Evolutionary conservation across 495 filamentous ascomycete species (phyloP), one percentile per base, ranked within the genome.

Genomic region (Aspergillus cristatus): DNA sequence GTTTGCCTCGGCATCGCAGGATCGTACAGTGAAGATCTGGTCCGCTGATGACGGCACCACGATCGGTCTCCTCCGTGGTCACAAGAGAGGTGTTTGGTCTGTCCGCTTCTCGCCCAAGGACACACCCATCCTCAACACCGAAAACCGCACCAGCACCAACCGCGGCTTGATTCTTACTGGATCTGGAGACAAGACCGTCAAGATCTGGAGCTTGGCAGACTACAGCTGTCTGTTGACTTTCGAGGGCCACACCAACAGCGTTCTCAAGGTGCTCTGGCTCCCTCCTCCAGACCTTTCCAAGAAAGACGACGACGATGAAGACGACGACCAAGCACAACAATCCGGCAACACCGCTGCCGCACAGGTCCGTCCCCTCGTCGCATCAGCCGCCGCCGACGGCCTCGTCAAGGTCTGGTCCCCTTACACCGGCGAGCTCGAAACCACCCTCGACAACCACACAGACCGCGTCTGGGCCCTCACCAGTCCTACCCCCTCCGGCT

Each of bases 1-100:
- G 1, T 95, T 97, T 57, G 91, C 93, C 10, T 94, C 89, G 0
- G 91, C 91, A 25, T 96, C 90, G 8, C 91, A 97, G 58, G 91
- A 99, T 58, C 81, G 84, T 37, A 93, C 86, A 0, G 86, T 95
- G 42, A 97, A 97, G 65, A 94, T 99, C 34, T 97, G 88, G 85
- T 84, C 85, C 12, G 68, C 78, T 7, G 82, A 90, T 48, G 82
- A 85, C 41, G 86, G 93, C n/a, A 84, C 94, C 44, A 76, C 82
- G 0, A 74, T 86, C 37, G 91, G 91, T 46, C 78, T 97, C 18
- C 75, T 99, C 16, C 82, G 84, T 41, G 93, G 91, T 7, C 91
- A 99, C 59, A 79, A 81, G 46, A 75, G 91, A 53, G 91, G 93
- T 44, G 89, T 99, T 6, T 99, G 91, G 91, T 84, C 84, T 17